These are phyloP conservation scores for Galeopsis tetrahit DNA, from an alignment of 257 asterid genomes.

Conservation along the genomic window DNA sequence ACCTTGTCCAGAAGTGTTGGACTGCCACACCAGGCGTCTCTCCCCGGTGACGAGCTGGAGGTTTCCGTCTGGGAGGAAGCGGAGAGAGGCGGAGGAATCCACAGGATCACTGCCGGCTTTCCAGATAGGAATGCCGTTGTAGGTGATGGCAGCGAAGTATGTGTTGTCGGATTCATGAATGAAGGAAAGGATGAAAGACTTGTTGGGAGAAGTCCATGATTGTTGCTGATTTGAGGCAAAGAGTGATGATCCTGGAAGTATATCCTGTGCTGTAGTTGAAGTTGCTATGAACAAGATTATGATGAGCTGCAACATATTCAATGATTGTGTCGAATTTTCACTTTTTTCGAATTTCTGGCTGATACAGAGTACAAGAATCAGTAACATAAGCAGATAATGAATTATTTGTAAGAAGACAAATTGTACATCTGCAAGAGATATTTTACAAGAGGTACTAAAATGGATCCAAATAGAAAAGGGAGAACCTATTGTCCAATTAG, in stretches of 20 bases:
- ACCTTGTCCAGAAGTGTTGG: conserved; percentile 57
- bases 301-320: neutral
- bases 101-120: conserved; percentile 64
- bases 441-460: no score
- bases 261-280: conserved; percentile 44
- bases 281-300: conserved; percentile 28
- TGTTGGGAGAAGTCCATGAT: conserved; percentile 62
- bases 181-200: conserved; percentile 60
- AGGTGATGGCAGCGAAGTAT: conserved; percentile 60
- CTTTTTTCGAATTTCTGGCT: neutral
- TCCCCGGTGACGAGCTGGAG: conserved; percentile 59
- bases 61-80: conserved; percentile 58
- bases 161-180: conserved; percentile 36
- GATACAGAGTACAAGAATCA: conserved; percentile 10
- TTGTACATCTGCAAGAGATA: neutral
- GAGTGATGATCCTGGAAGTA: conserved; percentile 53
- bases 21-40: conserved; percentile 56
- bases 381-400: neutral
- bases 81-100: conserved; percentile 55
- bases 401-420: conserved; percentile 17
- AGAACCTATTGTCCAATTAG: no score
- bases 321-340: conserved; percentile 10
- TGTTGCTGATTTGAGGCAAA: conserved; percentile 57
- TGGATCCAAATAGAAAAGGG: no score
- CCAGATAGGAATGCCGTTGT: conserved; percentile 62